Evolutionary conservation across 352 stramenopile genomes (phyloP).

Genomic region (Pythium scleroteichum): DNA sequence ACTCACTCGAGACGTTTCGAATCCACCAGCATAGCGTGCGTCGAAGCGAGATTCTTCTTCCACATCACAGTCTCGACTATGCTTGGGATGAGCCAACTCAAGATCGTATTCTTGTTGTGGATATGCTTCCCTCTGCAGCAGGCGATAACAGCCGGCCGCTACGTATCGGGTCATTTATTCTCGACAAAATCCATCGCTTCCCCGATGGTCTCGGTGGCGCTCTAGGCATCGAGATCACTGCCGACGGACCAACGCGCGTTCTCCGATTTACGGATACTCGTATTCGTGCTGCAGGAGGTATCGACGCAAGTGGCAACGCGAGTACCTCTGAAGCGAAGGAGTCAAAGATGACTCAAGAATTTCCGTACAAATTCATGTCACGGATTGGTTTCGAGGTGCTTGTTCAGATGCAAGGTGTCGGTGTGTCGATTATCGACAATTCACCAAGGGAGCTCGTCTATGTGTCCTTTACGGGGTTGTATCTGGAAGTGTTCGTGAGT

Average conservation of each 20-base stretch:
- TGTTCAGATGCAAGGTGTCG: conserved; percentile 69
- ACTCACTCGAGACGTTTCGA: conserved; percentile 86
- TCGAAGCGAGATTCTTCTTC: conserved; percentile 82
- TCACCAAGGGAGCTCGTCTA: conserved; percentile 82
- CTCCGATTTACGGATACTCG: conserved; percentile 83
- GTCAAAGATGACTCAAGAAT: conserved; percentile 15
- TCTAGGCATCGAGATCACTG: conserved; percentile 80
- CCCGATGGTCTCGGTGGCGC: conserved; percentile 72
- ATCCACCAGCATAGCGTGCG: conserved; percentile 82
- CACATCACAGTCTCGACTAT: conserved; percentile 87
- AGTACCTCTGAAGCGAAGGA: conserved; percentile 24
- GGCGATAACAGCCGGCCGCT: conserved; percentile 85
- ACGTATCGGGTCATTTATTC: conserved; percentile 76
- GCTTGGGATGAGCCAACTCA: conserved; percentile 88
- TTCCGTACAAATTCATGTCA: conserved; percentile 25
- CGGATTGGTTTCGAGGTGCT: conserved; percentile 49
- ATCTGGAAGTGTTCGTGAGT: conserved; percentile 64
- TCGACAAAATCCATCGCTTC: conserved; percentile 84
- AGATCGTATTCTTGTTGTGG: conserved; percentile 75
- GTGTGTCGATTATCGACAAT: conserved; percentile 75
- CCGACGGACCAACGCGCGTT: conserved; percentile 86
- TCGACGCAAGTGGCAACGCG: conserved; percentile 30
- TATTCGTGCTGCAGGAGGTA: conserved; percentile 47
- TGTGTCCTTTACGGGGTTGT: conserved; percentile 62
- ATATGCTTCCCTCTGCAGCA: conserved; percentile 87